Evolutionary conservation across 805 yeast genomes (phyloP), one percentile per base, ranked within the genome.

Genomic region (Cyberlindnera subsufficiens): DNA sequence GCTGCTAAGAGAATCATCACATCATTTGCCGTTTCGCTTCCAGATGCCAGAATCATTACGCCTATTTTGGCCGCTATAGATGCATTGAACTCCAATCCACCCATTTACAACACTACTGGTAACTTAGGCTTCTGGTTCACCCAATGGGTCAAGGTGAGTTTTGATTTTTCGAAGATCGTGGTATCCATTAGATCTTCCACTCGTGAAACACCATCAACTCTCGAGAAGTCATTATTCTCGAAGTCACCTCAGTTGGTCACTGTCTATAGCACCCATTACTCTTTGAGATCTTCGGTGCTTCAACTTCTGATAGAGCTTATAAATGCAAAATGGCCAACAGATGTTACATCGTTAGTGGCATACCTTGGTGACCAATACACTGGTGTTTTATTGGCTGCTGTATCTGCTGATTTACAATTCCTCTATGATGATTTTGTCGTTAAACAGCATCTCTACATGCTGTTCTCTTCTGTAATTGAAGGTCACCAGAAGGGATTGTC

Each of bases 401-500:
- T 91, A 25, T 73, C 79, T 0, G 50, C 70, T 0, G 89, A 86
- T 51, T 66, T 89, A 52, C 72, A 74, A 25, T 77, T 75, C 48
- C 67, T 76, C 0, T 67, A 79, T 47, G 79, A 75, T 42, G 76
- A 74, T 49, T 71, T 70, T 45, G 60, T 61, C n/a, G 63, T 80
- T 37, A 75, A 78, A 46, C 72, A 78, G 29, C 65, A 74, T 7
- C 59, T 82, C 13, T 82, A 80, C 55, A 78, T 75, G 43, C 82
- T 86, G 46, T 75, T 86, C 41, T 72, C 87, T 19, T 70, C 86
- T 0, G 77, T 83, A 3, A 71, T 84, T 74, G 77, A 74, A 44
- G 83, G 86, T 5, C 76, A 78, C 37, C 93, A 86, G 59, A 86
- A 85, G 58, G 95, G 93, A 2, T 60, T 86, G n/a, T 72, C 90